Evolutionary conservation across 305 asterid species (phyloP), one percentile per base, ranked within the genome.

Genomic region (Coffea humblotiana): DNA sequence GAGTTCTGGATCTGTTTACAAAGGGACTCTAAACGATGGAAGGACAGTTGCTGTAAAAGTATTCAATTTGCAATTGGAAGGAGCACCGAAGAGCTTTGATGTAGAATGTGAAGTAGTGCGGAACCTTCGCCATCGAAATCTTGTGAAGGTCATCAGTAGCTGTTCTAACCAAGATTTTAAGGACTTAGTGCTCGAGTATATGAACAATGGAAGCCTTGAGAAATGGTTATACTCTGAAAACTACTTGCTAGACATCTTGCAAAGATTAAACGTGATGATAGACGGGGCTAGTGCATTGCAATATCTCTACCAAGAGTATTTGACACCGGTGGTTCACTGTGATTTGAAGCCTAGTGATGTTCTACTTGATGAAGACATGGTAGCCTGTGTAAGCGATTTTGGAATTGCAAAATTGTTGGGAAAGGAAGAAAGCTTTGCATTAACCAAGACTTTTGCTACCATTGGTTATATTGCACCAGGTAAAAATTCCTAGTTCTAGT

Each of bases 161-260:
- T 76, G 79, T 15, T 61, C 79, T 5, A n/a, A 76, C 43, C 40
- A 58, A 11, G 72, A 29, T 54, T 23, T 76, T 37, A 45, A 32
- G 79, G 79, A 47, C 37, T 18, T 76, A 3, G 72, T 76, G 9
- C 72, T 76, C 25, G 61, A 76, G 47, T 76, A 60, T 51, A 76
- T 76, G 79, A 2, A 47, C 3, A 63, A 76, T 76, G 79, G 79
- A 29, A 76, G 21, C 45, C 35, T 63, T 6, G 63, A 76, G 15
- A 58, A 35, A 12, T 75, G 71, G 79, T n/a, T 75, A 48, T 8
- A 51, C 12, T 51, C 56, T 51, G 15, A 6, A 8, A 8, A 51
- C 56, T 51, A 14, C 12, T 51, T 51, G 2, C 12, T 51, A 14
- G 12, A 51, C 12, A 10, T 51, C 12, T 10, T 51, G 16, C 56